phyloP scores from a whole-genome alignment of 768 basidiomycete genomes.

The Daedaleopsis nitida region DNA sequence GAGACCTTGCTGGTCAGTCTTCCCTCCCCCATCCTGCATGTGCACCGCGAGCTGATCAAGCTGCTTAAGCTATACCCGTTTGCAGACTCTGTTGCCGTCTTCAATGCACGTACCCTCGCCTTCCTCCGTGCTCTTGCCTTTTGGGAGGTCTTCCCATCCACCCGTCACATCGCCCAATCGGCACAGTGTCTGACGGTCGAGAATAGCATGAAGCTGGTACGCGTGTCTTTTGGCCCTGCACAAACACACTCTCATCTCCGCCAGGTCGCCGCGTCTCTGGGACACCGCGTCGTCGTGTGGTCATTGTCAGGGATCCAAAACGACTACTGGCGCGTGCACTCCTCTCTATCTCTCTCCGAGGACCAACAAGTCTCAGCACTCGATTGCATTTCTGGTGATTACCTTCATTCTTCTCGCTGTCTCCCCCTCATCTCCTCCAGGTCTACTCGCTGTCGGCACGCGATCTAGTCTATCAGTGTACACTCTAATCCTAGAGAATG shows the following conservation, averaged over 20 bases:
- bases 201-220: conserved; percentile 77
- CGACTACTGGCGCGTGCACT: conserved; percentile 78
- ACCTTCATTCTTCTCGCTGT: not conserved
- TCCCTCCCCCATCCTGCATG: not conserved
- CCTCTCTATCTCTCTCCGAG: conserved; percentile 68
- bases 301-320: conserved; percentile 65
- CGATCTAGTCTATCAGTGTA: conserved; percentile 65
- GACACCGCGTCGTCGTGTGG: conserved; percentile 75
- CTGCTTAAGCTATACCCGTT: conserved; percentile 66
- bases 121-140: conserved; percentile 75
- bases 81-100: conserved; percentile 66
- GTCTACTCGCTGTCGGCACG: conserved; percentile 73
- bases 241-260: not conserved
- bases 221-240: conserved; percentile 31
- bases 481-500: conserved; percentile 77
- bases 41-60: conserved; percentile 1
- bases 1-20: conserved; percentile 61
- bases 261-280: conserved; percentile 76
- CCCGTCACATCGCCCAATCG: conserved; percentile 41
- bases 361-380: conserved; percentile 57
- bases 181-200: conserved; percentile 73
- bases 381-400: conserved; percentile 72
- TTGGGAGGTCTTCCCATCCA: conserved; percentile 79
- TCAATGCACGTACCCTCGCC: conserved; percentile 66
- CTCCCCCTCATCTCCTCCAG: conserved; percentile 44